These are phyloP conservation scores for Agrocybe chaxingu DNA, from an alignment of 768 basidiomycete species.

Conservation along the genomic window DNA sequence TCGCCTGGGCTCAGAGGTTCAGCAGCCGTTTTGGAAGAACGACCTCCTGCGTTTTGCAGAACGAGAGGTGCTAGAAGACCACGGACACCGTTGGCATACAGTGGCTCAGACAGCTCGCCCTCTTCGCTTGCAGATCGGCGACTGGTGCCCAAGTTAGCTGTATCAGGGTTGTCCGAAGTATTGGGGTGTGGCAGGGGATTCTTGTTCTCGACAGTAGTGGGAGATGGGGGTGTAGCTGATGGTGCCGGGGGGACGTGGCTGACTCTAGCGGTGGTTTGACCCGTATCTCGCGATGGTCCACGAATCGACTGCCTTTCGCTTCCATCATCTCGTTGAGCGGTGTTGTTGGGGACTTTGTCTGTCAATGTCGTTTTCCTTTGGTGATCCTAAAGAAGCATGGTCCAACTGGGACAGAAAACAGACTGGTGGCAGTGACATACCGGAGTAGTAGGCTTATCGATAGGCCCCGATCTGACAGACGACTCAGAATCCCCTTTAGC, in stretches of 20 bases:
- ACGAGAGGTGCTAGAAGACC: conserved; percentile 16
- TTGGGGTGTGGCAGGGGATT: too few relatives aligned
- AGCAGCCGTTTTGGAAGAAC: not conserved
- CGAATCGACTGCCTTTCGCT: too few relatives aligned
- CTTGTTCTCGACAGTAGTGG: too few relatives aligned
- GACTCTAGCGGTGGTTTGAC: too few relatives aligned
- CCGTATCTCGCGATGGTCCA: too few relatives aligned
- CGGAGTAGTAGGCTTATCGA: not conserved
- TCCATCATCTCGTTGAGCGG: too few relatives aligned
- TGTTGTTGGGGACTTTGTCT: not conserved
- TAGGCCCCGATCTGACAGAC: conserved; percentile 1
- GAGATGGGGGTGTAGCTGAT: too few relatives aligned
- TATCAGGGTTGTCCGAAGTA: too few relatives aligned
- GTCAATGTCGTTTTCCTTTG: not conserved
- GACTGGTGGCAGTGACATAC: not conserved
- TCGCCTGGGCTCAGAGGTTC: conserved; percentile 1
- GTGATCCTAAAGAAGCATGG: not conserved
- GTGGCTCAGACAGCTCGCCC: conserved; percentile 3
- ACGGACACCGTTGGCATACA: conserved; percentile 10
- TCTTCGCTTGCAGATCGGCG: conserved; percentile 3
- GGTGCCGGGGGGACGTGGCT: too few relatives aligned
- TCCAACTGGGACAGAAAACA: not conserved
- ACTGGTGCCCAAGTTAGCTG: not conserved
- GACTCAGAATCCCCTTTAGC: not conserved
- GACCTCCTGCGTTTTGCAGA: conserved; percentile 12